phyloP scores from a whole-genome alignment of 768 basidiomycete species.

The Phaeotremella skinneri region DNA sequence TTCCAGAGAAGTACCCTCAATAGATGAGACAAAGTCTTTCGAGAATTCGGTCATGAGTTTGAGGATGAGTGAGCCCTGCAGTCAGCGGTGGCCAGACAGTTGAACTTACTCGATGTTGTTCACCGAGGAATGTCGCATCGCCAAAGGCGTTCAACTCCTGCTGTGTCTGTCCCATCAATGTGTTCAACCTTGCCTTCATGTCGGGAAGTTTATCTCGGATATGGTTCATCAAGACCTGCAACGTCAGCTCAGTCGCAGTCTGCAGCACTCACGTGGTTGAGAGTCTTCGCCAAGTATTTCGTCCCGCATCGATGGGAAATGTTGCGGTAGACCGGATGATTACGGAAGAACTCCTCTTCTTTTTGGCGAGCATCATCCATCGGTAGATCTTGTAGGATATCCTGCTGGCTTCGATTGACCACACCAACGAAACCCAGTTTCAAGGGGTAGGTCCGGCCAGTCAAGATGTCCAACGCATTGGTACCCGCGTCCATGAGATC shows the following conservation, averaged over 20 bases:
- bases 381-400: slow-evolving; percentile 82
- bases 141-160: slow-evolving; percentile 97
- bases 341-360: slow-evolving; percentile 87
- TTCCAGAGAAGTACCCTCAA: slow-evolving; percentile 93
- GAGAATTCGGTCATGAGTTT: slow-evolving; percentile 99
- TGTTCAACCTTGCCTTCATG: slow-evolving; percentile 98
- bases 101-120: slow-evolving; percentile 63
- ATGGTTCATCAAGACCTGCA: slow-evolving; percentile 85
- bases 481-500: slow-evolving; percentile 99
- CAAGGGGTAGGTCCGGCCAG: slow-evolving; percentile 93
- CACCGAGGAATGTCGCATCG: slow-evolving; percentile 85
- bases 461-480: slow-evolving; percentile 92
- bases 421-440: slow-evolving; percentile 98
- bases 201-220: slow-evolving; percentile 98
- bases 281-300: slow-evolving; percentile 82
- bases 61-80: slow-evolving; percentile 73
- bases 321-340: slow-evolving; percentile 87
- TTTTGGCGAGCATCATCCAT: slow-evolving; percentile 79
- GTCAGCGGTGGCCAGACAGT: slow-evolving; percentile 1
- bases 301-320: slow-evolving; percentile 98
- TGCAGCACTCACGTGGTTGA: slow-evolving; percentile 72
- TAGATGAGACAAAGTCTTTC: slow-evolving; percentile 91
- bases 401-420: slow-evolving; percentile 95
- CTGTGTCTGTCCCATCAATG: slow-evolving; percentile 97
- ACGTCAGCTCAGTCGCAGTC: slow-evolving; percentile 5